phyloP scores from a whole-genome alignment of 768 basidiomycete genomes.

The Mycena galopus region DNA sequence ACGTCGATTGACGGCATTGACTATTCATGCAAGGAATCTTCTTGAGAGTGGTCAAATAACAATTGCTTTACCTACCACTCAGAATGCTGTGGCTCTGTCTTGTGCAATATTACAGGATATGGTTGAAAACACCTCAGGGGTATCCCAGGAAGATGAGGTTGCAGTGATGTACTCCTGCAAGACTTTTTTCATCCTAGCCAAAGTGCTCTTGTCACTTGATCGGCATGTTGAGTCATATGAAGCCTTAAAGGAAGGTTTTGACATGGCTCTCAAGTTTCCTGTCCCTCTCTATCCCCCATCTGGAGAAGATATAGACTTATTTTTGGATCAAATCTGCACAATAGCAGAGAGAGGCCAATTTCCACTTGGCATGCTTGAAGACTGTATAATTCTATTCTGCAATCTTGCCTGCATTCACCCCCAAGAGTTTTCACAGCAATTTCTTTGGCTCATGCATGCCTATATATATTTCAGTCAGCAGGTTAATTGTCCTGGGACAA shows the following conservation, averaged over 20 bases:
- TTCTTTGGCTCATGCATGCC: slow-evolving; percentile 18
- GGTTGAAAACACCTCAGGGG: not conserved
- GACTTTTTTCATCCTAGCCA: not conserved
- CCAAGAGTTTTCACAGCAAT: not conserved
- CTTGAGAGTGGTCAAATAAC: not conserved
- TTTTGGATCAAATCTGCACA: slow-evolving; percentile 7
- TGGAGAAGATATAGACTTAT: slow-evolving; percentile 3
- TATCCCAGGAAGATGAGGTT: too few species aligned
- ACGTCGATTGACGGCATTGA: not conserved
- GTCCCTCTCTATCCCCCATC: not conserved
- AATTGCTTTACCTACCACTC: not conserved
- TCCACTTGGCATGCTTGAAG: not conserved
- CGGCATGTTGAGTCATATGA: slow-evolving; percentile 5
- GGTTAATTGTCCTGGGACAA: not conserved
- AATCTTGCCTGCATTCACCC: not conserved
- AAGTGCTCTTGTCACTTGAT: not conserved
- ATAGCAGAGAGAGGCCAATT: not conserved
- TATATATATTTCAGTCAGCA: slow-evolving; percentile 1
- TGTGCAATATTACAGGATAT: not conserved
- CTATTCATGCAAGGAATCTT: not conserved
- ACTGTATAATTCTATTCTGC: not conserved
- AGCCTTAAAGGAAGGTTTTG: too few species aligned
- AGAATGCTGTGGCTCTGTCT: not conserved
- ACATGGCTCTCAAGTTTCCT: too few species aligned
- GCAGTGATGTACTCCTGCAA: too few species aligned